Evolutionary conservation across 2,329 filamentous ascomycete species (phyloP).

Genomic region (Colletotrichum chlorophyti): DNA sequence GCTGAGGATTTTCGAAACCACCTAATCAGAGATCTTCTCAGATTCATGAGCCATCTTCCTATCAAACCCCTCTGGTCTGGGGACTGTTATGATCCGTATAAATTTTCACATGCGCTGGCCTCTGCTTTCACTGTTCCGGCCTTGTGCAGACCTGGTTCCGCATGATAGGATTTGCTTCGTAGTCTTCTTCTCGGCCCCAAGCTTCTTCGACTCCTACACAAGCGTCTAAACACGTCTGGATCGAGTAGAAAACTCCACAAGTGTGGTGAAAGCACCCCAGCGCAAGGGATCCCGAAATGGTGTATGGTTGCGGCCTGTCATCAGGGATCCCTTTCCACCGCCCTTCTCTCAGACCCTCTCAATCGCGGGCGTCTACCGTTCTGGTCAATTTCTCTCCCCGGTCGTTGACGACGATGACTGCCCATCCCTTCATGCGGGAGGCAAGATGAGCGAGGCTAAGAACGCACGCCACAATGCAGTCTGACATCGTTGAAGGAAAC

Average conservation of each 20-base stretch:
- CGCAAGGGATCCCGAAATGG: not conserved
- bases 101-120: slow-evolving; percentile 3
- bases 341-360: not conserved
- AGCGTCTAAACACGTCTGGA: too few relatives aligned
- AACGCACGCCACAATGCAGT: slow-evolving; percentile 7
- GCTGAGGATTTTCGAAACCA: slow-evolving; percentile 11
- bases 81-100: too few relatives aligned
- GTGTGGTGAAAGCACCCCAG: not conserved
- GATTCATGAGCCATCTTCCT: too few relatives aligned
- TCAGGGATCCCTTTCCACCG: slow-evolving; percentile 16
- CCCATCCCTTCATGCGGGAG: not conserved
- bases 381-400: not conserved
- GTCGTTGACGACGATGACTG: not conserved
- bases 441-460: not conserved
- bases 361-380: not conserved
- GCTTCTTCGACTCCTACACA: not conserved
- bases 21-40: slow-evolving; percentile 16
- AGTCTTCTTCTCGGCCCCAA: slow-evolving; percentile 2
- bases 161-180: too few relatives aligned
- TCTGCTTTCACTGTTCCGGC: slow-evolving; percentile 1
- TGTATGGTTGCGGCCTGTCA: slow-evolving; percentile 10
- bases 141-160: not conserved
- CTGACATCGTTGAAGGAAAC: slow-evolving; percentile 10
- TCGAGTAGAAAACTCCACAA: not conserved
- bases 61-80: too few relatives aligned